These are phyloP conservation scores for Phlebiopsis gigantea DNA, from an alignment of 768 basidiomycete genomes.

Conservation along the genomic window DNA sequence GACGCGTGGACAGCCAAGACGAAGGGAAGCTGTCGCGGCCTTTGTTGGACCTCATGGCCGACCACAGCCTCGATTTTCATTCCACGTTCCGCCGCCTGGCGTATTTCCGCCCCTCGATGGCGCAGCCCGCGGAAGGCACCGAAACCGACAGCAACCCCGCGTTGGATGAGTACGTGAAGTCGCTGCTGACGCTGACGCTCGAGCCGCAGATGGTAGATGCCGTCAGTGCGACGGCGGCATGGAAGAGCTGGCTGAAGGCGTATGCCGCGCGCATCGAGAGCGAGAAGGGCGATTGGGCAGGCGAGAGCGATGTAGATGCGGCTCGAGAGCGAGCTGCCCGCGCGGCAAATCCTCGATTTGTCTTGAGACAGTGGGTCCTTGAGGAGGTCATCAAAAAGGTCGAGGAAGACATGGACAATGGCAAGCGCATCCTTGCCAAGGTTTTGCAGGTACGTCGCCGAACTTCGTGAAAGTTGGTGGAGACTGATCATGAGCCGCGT, in stretches of 20 bases:
- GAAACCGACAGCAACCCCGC: slow-evolving; percentile 11
- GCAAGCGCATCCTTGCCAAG: slow-evolving; percentile 68
- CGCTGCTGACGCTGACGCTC: slow-evolving; percentile 42
- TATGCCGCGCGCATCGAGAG: slow-evolving; percentile 56
- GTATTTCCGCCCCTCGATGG: slow-evolving; percentile 46
- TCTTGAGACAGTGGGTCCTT: slow-evolving; percentile 91
- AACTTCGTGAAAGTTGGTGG: background rate
- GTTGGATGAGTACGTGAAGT: slow-evolving; percentile 38
- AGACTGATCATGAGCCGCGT: background rate
- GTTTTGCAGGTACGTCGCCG: slow-evolving; percentile 65
- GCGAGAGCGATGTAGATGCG: slow-evolving; percentile 33
- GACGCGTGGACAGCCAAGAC: slow-evolving; percentile 49
- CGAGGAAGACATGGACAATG: slow-evolving; percentile 57
- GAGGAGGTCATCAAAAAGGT: slow-evolving; percentile 85
- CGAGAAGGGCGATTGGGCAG: slow-evolving; percentile 45
- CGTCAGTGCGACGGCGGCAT: slow-evolving; percentile 39
- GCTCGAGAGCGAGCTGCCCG: slow-evolving; percentile 48
- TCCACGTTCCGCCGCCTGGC: slow-evolving; percentile 73
- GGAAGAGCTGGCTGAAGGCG: slow-evolving; percentile 60
- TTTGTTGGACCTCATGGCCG: slow-evolving; percentile 69
- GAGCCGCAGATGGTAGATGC: slow-evolving; percentile 40
- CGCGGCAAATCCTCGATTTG: slow-evolving; percentile 81
- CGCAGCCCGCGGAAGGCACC: background rate
- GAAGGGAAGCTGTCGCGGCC: slow-evolving; percentile 56
- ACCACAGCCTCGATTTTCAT: slow-evolving; percentile 82